Percentiles rank a stretch among this genome's conserved stretches.
These are phyloP conservation scores for Orbilia quercus DNA, from an alignment of 2,329 filamentous ascomycete species.

Conservation along the genomic window DNA sequence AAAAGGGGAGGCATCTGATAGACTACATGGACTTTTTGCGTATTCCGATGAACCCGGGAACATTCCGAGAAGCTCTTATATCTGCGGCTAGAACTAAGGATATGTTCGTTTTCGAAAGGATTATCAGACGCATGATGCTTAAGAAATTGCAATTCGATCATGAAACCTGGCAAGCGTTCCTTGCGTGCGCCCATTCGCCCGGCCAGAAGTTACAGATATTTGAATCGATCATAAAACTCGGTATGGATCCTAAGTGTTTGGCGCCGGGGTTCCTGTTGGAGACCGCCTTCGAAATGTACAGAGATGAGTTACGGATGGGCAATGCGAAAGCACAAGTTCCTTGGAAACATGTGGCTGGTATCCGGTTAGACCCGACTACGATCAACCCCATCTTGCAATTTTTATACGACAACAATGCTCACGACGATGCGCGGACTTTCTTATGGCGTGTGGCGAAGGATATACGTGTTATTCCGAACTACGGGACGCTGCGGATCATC, in stretches of 20 bases:
- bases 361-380: slow-evolving; percentile 24
- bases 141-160: slow-evolving; percentile 21
- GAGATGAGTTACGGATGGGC: slow-evolving; percentile 34
- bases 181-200: slow-evolving; percentile 26
- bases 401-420: slow-evolving; percentile 35
- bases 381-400: slow-evolving; percentile 39
- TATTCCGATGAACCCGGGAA: slow-evolving; percentile 36
- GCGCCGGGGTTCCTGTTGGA: slow-evolving; percentile 18
- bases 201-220: slow-evolving; percentile 45
- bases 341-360: slow-evolving; percentile 36
- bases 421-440: slow-evolving; percentile 33
- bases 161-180: slow-evolving; percentile 24
- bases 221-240: slow-evolving; percentile 18
- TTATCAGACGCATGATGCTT: slow-evolving; percentile 20
- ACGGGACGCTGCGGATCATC: slow-evolving; percentile 36
- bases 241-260: slow-evolving; percentile 36
- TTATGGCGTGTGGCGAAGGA: slow-evolving; percentile 9
- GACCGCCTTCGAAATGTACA: slow-evolving; percentile 39
- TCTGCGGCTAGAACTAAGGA: slow-evolving; percentile 38
- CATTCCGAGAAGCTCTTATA: slow-evolving; percentile 26
- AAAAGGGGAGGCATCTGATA: slow-evolving; percentile 39
- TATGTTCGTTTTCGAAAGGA: slow-evolving; percentile 35
- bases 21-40: slow-evolving; percentile 41
- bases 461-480: slow-evolving; percentile 15
- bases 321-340: slow-evolving; percentile 17